These are phyloP conservation scores for Dactylorhiza incarnata DNA, from an alignment of 106 monocot genomes.

Conservation along the genomic window DNA sequence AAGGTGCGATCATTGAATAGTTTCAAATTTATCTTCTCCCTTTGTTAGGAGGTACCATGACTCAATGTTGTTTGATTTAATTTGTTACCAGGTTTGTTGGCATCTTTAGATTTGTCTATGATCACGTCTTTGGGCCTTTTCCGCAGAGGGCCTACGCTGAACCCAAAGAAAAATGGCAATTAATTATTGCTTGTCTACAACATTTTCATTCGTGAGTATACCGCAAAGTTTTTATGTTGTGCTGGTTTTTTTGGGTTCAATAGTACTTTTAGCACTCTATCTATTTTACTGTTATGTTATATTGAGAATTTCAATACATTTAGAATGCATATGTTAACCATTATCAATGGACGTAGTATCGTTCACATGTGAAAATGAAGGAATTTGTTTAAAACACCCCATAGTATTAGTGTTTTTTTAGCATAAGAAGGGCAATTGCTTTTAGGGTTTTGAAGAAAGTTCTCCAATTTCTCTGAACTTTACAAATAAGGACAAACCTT, in stretches of 20 bases:
- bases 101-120: conserved; percentile 91
- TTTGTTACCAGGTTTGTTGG: conserved; percentile 60
- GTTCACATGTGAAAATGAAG: background rate
- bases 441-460: too few species aligned
- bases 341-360: background rate
- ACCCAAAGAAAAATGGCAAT: conserved; percentile 82
- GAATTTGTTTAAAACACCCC: too few species aligned
- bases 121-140: conserved; percentile 88
- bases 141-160: conserved; percentile 90
- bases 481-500: too few species aligned
- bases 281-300: background rate
- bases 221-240: background rate
- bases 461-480: too few species aligned
- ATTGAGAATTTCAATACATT: background rate
- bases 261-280: background rate
- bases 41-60: background rate
- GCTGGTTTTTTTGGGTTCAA: background rate
- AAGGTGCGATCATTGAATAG: conserved; percentile 36
- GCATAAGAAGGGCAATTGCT: too few species aligned
- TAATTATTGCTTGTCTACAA: conserved; percentile 77
- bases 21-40: background rate
- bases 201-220: conserved; percentile 76
- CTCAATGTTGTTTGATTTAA: conserved; percentile 2
- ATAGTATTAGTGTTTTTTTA: too few species aligned
- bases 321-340: background rate